Evolutionary conservation across 768 basidiomycete species (phyloP).

Genomic region (Daedaleopsis sinensis): DNA sequence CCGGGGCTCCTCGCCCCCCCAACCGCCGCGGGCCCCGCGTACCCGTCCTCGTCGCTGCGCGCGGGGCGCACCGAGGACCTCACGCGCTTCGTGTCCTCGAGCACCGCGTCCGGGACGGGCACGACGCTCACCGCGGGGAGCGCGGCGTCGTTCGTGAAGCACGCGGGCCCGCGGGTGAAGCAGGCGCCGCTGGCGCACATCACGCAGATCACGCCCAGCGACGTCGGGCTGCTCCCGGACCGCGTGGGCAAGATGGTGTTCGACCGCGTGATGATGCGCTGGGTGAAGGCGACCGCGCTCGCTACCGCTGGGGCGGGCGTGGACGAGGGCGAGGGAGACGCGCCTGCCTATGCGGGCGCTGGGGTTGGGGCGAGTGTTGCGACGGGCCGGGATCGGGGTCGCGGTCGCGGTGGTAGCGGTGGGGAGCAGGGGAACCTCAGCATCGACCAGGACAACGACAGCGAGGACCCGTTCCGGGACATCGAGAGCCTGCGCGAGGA

Average conservation of each 20-base stretch:
- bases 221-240: conserved; percentile 74
- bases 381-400: too few species aligned
- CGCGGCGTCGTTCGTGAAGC: conserved; percentile 84
- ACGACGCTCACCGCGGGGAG: conserved; percentile 74
- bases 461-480: conserved; percentile 91
- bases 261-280: conserved; percentile 81
- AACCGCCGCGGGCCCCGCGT: conserved; percentile 31
- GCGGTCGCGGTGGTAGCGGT: too few species aligned
- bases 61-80: conserved; percentile 67
- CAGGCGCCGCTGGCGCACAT: conserved; percentile 82
- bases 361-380: neutral
- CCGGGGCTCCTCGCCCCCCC: conserved; percentile 20
- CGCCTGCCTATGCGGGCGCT: conserved; percentile 29
- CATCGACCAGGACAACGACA: conserved; percentile 49
- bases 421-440: conserved; percentile 15
- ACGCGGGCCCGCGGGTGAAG: conserved; percentile 72
- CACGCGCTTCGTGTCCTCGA: conserved; percentile 88
- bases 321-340: conserved; percentile 30
- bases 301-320: too few species aligned
- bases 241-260: conserved; percentile 87
- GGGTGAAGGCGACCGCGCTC: conserved; percentile 67
- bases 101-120: conserved; percentile 75
- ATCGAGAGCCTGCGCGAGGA: conserved; percentile 83
- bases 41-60: conserved; percentile 56
- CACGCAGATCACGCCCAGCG: conserved; percentile 78